Evolutionary conservation across 1,284 basidiomycete genomes (phyloP).

Genomic region (Melampsora americana): DNA sequence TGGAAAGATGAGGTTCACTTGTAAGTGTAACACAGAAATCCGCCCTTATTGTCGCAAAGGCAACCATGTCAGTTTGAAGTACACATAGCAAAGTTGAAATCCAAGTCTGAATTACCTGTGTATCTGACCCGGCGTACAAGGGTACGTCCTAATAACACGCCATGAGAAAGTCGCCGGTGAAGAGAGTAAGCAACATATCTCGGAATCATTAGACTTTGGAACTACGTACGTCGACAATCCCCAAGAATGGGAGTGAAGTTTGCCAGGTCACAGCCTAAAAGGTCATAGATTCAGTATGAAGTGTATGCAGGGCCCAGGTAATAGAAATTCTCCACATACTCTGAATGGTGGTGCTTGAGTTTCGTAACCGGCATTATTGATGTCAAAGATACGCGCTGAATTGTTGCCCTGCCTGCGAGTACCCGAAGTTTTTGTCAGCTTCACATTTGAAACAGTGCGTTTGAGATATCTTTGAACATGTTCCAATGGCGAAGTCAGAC

Average conservation of each 20-base stretch:
- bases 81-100: neutral
- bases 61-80: too few species aligned
- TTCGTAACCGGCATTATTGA: slow-evolving; percentile 24
- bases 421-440: neutral
- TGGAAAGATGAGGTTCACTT: neutral
- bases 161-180: too few species aligned
- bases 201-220: neutral
- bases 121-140: slow-evolving; percentile 25
- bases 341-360: slow-evolving; percentile 24
- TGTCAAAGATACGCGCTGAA: slow-evolving; percentile 34
- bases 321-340: neutral
- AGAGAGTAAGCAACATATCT: too few species aligned
- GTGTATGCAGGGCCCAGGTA: neutral
- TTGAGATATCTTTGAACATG: neutral
- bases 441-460: too few species aligned
- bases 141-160: slow-evolving; percentile 42
- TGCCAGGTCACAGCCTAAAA: slow-evolving; percentile 10
- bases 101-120: neutral
- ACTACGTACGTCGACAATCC: slow-evolving; percentile 19
- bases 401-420: slow-evolving; percentile 19
- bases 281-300: neutral
- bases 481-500: too few species aligned
- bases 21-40: slow-evolving; percentile 3
- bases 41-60: neutral
- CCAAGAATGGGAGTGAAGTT: slow-evolving; percentile 24